Percentiles rank a stretch among this genome's conserved stretches.
These are phyloP conservation scores for Verbascum thapsus DNA, from an alignment of 257 asterid species.

Conservation along the genomic window DNA sequence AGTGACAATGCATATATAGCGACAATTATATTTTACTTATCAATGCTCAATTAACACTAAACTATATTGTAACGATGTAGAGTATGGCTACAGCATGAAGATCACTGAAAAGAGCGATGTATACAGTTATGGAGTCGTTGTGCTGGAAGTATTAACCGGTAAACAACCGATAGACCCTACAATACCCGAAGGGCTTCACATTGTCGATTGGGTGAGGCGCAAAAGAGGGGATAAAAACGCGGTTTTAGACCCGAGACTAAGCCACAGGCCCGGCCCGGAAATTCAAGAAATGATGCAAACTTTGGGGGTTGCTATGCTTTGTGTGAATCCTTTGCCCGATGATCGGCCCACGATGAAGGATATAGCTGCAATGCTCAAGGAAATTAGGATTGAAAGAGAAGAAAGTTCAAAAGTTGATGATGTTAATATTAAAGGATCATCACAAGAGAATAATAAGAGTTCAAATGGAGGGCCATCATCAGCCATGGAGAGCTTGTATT, in stretches of 20 bases:
- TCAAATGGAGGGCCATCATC: constrained; percentile 49
- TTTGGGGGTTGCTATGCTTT: constrained; percentile 78
- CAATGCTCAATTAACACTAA: too few species aligned
- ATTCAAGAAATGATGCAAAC: constrained; percentile 82
- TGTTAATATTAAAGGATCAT: constrained; percentile 41
- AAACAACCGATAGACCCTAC: constrained; percentile 84
- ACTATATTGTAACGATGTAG: too few species aligned
- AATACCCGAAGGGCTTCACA: constrained; percentile 77
- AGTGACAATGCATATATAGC: too few species aligned
- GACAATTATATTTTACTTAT: too few species aligned
- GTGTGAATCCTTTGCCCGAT: constrained; percentile 67
- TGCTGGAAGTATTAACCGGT: constrained; percentile 75
- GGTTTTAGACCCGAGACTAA: constrained; percentile 51
- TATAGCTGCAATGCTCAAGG: constrained; percentile 77
- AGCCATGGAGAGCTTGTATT: constrained; percentile 43
- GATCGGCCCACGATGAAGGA: constrained; percentile 90
- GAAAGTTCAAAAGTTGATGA: constrained; percentile 50
- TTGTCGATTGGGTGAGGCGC: constrained; percentile 81
- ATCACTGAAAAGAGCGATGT: constrained; percentile 87
- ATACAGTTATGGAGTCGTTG: constrained; percentile 81
- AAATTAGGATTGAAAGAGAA: constrained; percentile 70
- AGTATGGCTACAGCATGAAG: constrained; percentile 82
- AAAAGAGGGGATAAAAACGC: constrained; percentile 44
- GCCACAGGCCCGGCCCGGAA: constrained; percentile 53
- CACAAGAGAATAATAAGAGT: constrained; percentile 31